Percentiles rank a stretch among this genome's conserved stretches.
phyloP scores from a whole-genome alignment of 169 alveolate genomes.

The Plasmodium relictum region DNA sequence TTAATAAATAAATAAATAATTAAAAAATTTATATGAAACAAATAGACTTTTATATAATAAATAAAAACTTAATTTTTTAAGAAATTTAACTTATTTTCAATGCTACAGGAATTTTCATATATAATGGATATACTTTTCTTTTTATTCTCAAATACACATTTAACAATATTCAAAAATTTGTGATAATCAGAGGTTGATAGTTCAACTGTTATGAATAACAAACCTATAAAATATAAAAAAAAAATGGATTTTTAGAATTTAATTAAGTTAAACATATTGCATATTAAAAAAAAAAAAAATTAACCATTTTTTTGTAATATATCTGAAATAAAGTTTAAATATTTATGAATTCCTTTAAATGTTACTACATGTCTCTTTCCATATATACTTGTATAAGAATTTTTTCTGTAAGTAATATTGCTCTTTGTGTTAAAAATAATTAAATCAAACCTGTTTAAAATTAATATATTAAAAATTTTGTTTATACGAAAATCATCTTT shows the following conservation, averaged over 20 bases:
- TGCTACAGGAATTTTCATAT: constrained; percentile 53
- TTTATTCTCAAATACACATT: constrained; percentile 49
- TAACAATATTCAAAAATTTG: constrained; percentile 53
- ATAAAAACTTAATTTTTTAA: not conserved
- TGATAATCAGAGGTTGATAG: constrained; percentile 52
- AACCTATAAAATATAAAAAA: constrained; percentile 13
- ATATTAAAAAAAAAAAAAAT: not conserved
- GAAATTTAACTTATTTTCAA: constrained; percentile 42
- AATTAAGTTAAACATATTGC: not conserved
- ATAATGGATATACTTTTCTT: constrained; percentile 38
- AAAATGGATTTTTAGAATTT: too few relatives aligned
- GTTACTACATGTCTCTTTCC: constrained; percentile 63
- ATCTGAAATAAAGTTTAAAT: constrained; percentile 16
- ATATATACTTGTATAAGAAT: constrained; percentile 42
- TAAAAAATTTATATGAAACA: too few relatives aligned
- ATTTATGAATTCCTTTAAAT: constrained; percentile 56
- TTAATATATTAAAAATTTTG: not conserved
- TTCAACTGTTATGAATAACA: constrained; percentile 54
- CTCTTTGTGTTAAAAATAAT: constrained; percentile 51
- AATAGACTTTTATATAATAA: not conserved
- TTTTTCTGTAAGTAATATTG: constrained; percentile 34
- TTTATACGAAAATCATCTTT: not conserved
- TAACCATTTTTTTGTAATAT: constrained; percentile 45
- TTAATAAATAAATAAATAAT: too few relatives aligned
- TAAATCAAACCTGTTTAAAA: constrained; percentile 24